Evolutionary conservation across 2,329 filamentous ascomycete genomes (phyloP).

Genomic region (Botrytis hyacinthi): DNA sequence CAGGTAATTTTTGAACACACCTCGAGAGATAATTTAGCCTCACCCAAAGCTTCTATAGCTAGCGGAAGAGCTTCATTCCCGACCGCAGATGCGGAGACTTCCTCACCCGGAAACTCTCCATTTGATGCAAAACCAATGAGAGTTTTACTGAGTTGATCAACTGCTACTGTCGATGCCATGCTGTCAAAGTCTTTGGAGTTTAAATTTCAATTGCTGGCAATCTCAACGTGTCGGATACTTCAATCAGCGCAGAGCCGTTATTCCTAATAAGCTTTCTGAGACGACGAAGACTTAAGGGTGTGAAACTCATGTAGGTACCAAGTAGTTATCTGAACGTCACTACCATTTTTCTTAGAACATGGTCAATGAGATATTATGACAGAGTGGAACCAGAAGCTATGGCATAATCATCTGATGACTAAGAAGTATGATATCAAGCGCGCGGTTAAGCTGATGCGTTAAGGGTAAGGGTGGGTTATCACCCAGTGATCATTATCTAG

Average conservation of each 20-base stretch:
- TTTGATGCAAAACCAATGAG: slow-evolving; percentile 61
- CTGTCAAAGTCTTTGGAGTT: slow-evolving; percentile 16
- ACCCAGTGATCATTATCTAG: not conserved
- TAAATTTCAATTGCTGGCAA: not conserved
- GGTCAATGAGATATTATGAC: not conserved
- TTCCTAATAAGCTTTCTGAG: not conserved
- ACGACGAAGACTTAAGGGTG: too few relatives aligned
- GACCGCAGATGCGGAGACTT: slow-evolving; percentile 39
- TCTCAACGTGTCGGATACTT: not conserved
- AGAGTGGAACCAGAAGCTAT: slow-evolving; percentile 7
- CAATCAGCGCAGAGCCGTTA: not conserved
- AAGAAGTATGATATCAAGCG: not conserved
- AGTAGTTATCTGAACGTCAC: too few relatives aligned
- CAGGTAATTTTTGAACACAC: slow-evolving; percentile 35
- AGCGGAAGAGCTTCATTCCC: slow-evolving; percentile 40
- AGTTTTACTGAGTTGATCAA: slow-evolving; percentile 50
- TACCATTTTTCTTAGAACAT: too few relatives aligned
- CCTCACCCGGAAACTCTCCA: slow-evolving; percentile 48
- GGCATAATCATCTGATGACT: not conserved
- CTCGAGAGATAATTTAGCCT: slow-evolving; percentile 47
- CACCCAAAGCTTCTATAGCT: slow-evolving; percentile 44
- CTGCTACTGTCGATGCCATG: slow-evolving; percentile 29
- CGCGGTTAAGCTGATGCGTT: not conserved
- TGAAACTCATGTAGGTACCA: not conserved
- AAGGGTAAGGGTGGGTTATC: too few relatives aligned